Percentiles rank a stretch among this genome's conserved stretches.
phyloP scores from a whole-genome alignment of 805 yeast species.

The Kodamaea leandrae region DNA sequence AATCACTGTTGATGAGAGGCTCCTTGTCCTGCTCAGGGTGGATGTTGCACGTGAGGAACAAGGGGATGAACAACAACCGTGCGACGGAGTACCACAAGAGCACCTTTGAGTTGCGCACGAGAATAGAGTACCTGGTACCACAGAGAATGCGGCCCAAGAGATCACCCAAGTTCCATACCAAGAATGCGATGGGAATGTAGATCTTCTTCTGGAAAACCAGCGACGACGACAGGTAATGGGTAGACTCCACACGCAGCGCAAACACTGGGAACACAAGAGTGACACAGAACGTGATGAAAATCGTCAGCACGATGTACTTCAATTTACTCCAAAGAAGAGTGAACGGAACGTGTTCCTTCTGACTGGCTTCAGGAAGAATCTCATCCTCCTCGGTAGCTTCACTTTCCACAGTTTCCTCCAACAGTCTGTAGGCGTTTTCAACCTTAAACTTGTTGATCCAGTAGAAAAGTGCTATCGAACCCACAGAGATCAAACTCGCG shows the following conservation, averaged over 20 bases:
- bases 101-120: constrained; percentile 40
- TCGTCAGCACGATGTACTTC: constrained; percentile 61
- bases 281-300: constrained; percentile 68
- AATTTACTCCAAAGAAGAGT: constrained; percentile 58
- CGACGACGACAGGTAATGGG: constrained; percentile 26
- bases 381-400: constrained; percentile 1
- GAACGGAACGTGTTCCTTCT: constrained; percentile 54
- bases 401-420: background rate
- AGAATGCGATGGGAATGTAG: constrained; percentile 70
- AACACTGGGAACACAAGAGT: constrained; percentile 87
- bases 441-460: constrained; percentile 29
- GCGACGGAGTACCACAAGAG: constrained; percentile 54
- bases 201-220: constrained; percentile 47
- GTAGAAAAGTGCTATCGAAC: constrained; percentile 40
- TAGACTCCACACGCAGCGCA: constrained; percentile 67
- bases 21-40: constrained; percentile 37
- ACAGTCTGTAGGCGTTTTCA: constrained; percentile 12
- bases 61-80: constrained; percentile 63
- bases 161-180: constrained; percentile 91
- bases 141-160: constrained; percentile 72
- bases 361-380: constrained; percentile 11
- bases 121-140: constrained; percentile 39
- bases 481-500: constrained; percentile 46
- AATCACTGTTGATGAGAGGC: constrained; percentile 53
- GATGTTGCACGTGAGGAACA: constrained; percentile 67